These are phyloP conservation scores for Aeschynomene evenia DNA, from an alignment of 306 rosid species.

Conservation along the genomic window DNA sequence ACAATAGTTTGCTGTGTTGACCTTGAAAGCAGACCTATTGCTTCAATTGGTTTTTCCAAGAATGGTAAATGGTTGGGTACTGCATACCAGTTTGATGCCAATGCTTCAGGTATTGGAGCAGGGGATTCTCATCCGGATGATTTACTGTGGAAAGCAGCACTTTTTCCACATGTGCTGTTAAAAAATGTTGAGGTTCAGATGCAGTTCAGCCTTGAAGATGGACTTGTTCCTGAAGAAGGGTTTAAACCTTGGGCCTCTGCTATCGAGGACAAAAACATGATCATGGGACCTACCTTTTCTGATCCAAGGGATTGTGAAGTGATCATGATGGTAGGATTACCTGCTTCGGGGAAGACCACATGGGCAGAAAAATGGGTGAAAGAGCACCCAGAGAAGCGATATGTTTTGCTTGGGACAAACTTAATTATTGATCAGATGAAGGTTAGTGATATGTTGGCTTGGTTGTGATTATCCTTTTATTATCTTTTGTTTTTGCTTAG, in stretches of 20 bases:
- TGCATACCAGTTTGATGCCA: constrained; percentile 42
- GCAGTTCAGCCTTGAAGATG: constrained; percentile 63
- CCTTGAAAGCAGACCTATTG: constrained; percentile 51
- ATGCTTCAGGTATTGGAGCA: constrained; percentile 41
- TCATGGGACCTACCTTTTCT: constrained; percentile 43
- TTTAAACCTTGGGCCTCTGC: constrained; percentile 55
- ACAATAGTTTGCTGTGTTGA: constrained; percentile 50
- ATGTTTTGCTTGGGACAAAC: constrained; percentile 59
- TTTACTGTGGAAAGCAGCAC: constrained; percentile 38
- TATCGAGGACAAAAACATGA: constrained; percentile 39
- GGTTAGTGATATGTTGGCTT: constrained; percentile 33
- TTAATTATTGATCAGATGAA: constrained; percentile 57
- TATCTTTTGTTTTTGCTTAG: not conserved
- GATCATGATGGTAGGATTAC: constrained; percentile 62
- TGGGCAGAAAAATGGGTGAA: constrained; percentile 63
- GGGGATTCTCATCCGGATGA: constrained; percentile 23
- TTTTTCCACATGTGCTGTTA: constrained; percentile 58
- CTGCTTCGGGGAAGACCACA: constrained; percentile 65
- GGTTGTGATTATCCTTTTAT: not conserved
- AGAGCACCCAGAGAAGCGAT: constrained; percentile 55
- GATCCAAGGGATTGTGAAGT: constrained; percentile 48
- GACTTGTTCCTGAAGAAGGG: constrained; percentile 47
- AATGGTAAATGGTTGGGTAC: constrained; percentile 58
- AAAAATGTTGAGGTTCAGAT: constrained; percentile 55
- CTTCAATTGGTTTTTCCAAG: constrained; percentile 55